Percentiles rank a stretch among this genome's conserved stretches.
Conservation (phyloP, 768 basidiomycete genomes). For the Polyporus arcularius region DNA sequence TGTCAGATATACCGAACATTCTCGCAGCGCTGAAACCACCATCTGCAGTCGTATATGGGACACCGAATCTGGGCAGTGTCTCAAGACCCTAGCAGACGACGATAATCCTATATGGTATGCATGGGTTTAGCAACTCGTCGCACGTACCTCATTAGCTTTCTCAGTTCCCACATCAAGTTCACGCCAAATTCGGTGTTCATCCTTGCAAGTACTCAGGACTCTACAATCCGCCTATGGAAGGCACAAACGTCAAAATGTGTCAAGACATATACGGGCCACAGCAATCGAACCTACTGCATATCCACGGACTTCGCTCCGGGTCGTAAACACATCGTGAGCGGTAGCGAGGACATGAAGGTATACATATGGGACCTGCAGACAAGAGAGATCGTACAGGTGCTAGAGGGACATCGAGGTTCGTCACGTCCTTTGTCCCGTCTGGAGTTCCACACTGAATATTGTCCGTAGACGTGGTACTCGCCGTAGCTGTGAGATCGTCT, state of each 20-base stretch:
- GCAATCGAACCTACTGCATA: conserved; percentile 83
- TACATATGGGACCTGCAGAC: conserved; percentile 91
- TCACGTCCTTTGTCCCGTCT: conserved; percentile 17
- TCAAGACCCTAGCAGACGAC: conserved; percentile 96
- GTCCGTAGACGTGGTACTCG: conserved; percentile 61
- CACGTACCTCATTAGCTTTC: background rate
- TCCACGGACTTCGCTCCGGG: conserved; percentile 65
- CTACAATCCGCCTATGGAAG: conserved; percentile 93
- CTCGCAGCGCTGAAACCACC: background rate
- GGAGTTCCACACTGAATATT: conserved; percentile 16
- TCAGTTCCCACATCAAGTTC: conserved; percentile 85
- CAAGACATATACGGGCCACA: conserved; percentile 89
- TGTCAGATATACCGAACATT: conserved; percentile 5
- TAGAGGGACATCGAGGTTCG: conserved; percentile 82
- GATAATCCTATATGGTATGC: conserved; percentile 89
- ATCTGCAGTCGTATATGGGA: conserved; percentile 91
- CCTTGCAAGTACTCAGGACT: conserved; percentile 91
- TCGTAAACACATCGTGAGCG: conserved; percentile 77
- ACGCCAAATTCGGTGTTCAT: conserved; percentile 92
- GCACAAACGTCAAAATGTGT: conserved; percentile 88
- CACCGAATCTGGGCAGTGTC: conserved; percentile 93
- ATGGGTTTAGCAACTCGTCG: background rate
- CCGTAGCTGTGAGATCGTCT: conserved; percentile 57
- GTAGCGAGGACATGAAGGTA: conserved; percentile 87
- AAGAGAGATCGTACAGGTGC: conserved; percentile 68